These are phyloP conservation scores for Pichia occidentalis DNA, from an alignment of 805 yeast species.

Conservation along the genomic window DNA sequence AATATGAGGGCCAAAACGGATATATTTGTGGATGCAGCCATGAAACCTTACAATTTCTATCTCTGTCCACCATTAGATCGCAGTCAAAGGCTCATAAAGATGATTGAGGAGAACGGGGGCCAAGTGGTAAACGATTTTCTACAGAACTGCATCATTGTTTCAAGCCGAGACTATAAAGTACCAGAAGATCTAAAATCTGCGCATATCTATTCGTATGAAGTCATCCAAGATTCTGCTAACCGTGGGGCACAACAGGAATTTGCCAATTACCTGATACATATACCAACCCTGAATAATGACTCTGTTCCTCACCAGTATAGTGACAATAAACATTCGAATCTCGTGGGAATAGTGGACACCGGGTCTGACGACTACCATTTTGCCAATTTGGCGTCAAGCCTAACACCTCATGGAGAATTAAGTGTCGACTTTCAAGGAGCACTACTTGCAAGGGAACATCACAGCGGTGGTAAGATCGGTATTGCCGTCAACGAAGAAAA, in stretches of 20 bases:
- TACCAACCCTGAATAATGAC: slow-evolving; percentile 8
- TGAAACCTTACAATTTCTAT: slow-evolving; percentile 17
- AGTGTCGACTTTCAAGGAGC: too few relatives aligned
- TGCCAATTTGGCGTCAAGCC: slow-evolving; percentile 4
- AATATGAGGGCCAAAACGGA: slow-evolving; percentile 4
- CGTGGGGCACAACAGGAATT: slow-evolving; percentile 16
- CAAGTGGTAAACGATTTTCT: slow-evolving; percentile 12
- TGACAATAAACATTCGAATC: neutral
- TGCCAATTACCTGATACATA: slow-evolving; percentile 14
- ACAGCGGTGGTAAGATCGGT: too few relatives aligned
- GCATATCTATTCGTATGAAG: slow-evolving; percentile 16
- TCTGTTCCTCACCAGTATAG: slow-evolving; percentile 8
- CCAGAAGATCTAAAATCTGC: slow-evolving; percentile 14
- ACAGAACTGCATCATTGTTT: slow-evolving; percentile 14
- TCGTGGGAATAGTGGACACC: neutral
- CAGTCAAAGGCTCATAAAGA: slow-evolving; percentile 9
- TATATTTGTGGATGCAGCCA: slow-evolving; percentile 13
- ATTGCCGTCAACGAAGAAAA: too few relatives aligned
- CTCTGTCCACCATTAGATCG: slow-evolving; percentile 15
- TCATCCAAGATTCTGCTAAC: slow-evolving; percentile 15
- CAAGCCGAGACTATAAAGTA: slow-evolving; percentile 8
- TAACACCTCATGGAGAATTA: too few relatives aligned
- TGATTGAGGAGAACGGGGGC: slow-evolving; percentile 19
- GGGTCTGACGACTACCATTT: neutral
- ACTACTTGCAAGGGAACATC: too few relatives aligned